phyloP scores from a whole-genome alignment of 176 grass and related monocot genomes.

The Carex kokanica region DNA sequence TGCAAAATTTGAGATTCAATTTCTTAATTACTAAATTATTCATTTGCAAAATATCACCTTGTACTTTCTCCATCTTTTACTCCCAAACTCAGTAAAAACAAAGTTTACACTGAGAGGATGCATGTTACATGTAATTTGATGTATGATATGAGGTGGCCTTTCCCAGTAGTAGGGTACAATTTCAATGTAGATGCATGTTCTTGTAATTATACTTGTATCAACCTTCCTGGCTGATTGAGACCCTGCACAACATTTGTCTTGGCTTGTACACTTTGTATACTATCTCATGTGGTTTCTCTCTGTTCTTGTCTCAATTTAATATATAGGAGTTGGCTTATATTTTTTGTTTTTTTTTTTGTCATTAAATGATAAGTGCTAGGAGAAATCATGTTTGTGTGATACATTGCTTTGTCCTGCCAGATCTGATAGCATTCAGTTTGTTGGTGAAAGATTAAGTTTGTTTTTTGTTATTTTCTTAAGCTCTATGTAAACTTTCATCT shows the following conservation, averaged over 20 bases:
- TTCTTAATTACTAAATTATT: not conserved
- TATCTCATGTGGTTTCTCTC: not conserved
- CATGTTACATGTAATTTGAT: not conserved
- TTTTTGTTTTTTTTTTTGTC: conserved; percentile 12
- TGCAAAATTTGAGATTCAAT: not conserved
- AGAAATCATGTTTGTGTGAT: conserved; percentile 11
- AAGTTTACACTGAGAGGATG: not conserved
- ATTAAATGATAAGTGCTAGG: conserved; percentile 12
- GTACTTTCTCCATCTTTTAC: not conserved
- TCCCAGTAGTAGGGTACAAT: conserved; percentile 23
- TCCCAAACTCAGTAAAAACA: not conserved
- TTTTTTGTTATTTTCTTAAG: not conserved
- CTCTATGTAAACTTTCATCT: not conserved
- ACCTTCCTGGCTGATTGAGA: conserved; percentile 33
- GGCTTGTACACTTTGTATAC: not conserved
- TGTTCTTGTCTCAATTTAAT: not conserved
- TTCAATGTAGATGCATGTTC: conserved; percentile 23
- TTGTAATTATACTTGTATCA: conserved; percentile 27
- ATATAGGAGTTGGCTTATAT: not conserved
- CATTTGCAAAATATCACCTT: not conserved
- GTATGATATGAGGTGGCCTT: conserved; percentile 11
- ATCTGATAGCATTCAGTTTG: not conserved
- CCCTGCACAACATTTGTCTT: conserved; percentile 29
- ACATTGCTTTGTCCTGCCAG: not conserved
- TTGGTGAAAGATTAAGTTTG: not conserved